phyloP scores from a whole-genome alignment of 2,329 filamentous ascomycete species.

The Gnomoniopsis smithogilvyi region DNA sequence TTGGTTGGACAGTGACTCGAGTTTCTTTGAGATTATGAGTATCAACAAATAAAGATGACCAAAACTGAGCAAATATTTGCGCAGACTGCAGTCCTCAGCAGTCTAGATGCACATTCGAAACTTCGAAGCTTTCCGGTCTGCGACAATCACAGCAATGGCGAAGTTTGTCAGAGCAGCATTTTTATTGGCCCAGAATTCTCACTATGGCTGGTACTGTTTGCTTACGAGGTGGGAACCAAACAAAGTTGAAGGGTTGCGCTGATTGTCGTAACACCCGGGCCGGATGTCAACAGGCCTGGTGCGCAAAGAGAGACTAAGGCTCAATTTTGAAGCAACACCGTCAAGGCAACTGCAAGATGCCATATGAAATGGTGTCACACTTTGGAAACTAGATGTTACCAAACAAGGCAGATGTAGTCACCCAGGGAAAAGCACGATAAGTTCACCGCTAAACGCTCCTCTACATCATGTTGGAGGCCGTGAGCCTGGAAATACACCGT shows the following conservation, averaged over 20 bases:
- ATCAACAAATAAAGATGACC: no score
- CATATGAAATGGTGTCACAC: neutral
- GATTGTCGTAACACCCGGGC: neutral
- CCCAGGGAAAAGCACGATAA: no score
- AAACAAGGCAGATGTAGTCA: no score
- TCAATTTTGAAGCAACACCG: neutral
- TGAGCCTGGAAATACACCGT: no score
- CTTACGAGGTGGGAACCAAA: neutral
- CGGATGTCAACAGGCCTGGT: neutral
- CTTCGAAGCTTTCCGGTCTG: neutral
- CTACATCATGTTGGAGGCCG: no score
- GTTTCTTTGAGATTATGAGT: no score
- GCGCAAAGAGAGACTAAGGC: neutral
- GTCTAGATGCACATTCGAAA: neutral
- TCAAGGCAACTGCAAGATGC: neutral
- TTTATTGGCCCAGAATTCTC: neutral
- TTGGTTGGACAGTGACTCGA: neutral
- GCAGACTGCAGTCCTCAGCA: neutral
- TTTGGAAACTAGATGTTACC: neutral
- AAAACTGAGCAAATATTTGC: no score
- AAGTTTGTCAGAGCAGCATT: neutral
- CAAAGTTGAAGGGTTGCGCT: neutral
- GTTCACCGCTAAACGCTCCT: no score
- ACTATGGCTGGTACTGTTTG: neutral
- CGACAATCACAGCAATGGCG: no score